Base-by-base conservation (phyloP, 352 stramenopile species). In the Pythium aquatile region DNA sequence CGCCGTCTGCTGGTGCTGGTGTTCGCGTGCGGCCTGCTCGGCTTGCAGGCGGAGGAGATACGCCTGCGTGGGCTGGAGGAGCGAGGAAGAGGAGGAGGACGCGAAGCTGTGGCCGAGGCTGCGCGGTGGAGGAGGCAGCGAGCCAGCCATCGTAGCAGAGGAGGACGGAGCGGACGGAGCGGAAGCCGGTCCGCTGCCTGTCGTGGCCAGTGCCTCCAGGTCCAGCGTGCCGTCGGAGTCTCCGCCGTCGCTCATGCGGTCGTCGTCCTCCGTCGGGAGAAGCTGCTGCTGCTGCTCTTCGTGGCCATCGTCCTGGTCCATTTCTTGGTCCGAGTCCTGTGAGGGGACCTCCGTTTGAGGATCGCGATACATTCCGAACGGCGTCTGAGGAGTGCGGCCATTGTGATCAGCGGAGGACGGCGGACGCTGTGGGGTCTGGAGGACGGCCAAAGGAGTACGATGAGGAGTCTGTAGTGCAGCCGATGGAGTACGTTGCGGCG, bases 11-110 rank as follows among this genome's bases (percentile, higher is more conserved):
- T 66, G 70, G 40, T 66, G 70, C n/a, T 28, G 81, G 54, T 78
- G 65, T 39, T 87, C 68, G n/a, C 83, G 75, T 47, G 79, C 74
- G 3, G 65, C 70, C 58, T 92, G 79, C 37, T 90, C 82, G 2
- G 81, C 78, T 60, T 90, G 77, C 24, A 93, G 55, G 46, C 81
- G 63, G 35, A 73, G 72, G 0, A 91, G 61, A 54, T 75, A 91
- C 32, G 82, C 82, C 62, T 91, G 73, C 5, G 85, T 93, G 0
- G 82, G 84, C 58, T 90, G 82, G 52, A 91, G 71, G 20, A 91
- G 63, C 54, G 81, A 82, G 9, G 81, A 89, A 29, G 81, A 82
- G 9, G 81, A 88, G 37, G 54, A 48, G 14, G n/a, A 35, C 26
- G 29, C 58, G 26, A 17, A 44, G 35, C 47, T 63, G 55, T 63